Evolutionary conservation across 768 basidiomycete species (phyloP), one percentile per base, ranked within the genome.

Genomic region (Suillus discolor): DNA sequence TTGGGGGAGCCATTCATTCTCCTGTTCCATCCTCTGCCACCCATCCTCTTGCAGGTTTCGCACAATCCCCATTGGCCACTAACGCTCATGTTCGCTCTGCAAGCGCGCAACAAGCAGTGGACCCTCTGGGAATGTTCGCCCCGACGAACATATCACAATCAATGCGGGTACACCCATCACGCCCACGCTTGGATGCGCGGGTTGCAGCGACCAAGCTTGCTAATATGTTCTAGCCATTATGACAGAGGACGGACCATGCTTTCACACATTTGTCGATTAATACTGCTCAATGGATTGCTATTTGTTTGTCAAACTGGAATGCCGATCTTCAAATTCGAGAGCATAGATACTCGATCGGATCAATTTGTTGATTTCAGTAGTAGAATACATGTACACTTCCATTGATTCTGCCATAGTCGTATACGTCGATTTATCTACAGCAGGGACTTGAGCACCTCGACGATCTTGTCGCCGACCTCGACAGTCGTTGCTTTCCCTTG

Each of bases 151-250:
- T 93, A 90, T 83, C 90, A 2, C 83, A 81, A 59, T 92, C 91
- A n/a, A 78, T 95, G 75, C 87, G 89, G 23, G 82, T 90, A 55
- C 87, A 88, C 69, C 88, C 91, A 16, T 86, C 87, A 59, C 79
- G 92, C 69, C 87, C 89, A 53, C 82, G 90, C 71, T 76, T 97
- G 71, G 96, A 97, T 74, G 89, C 94, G 12, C 83, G 90, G 71
- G 89, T 93, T 72, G 93, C 93, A 16, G 94, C 93, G 23, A 92
- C 92, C 74, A 96, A 95, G 75, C 83, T 96, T 64, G 94, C 93
- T 8, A 96, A 95, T 73, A 91, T 93, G 89, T 92, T 93, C 74
- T 93, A 79, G 73, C 31, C 25, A 18, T 42, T 60, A 38, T 39
- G 57, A 59, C n/a, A n/a, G 41, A 41, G 59, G 42, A 42, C 31